A percentile compares a stretch with the other conserved stretches of the same genome.
phyloP scores from a whole-genome alignment of 371 early-diverging fungal genomes.

The Apophysomyces ossiformis region DNA sequence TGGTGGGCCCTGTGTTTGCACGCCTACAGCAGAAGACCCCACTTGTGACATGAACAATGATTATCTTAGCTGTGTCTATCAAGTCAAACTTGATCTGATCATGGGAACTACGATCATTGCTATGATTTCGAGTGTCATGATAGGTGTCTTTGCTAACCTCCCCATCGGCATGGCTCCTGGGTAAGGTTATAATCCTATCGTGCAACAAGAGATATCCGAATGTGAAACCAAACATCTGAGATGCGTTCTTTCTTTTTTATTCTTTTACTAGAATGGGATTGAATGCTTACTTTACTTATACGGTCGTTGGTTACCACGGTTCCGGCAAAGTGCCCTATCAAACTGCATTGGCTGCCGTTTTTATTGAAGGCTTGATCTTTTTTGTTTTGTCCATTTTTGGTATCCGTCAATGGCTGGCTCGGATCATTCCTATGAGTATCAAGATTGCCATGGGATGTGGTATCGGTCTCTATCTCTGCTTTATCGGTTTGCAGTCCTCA shows the following conservation, averaged over 20 bases:
- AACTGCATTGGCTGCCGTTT: constrained; percentile 78
- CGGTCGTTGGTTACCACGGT: constrained; percentile 80
- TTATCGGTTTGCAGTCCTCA: constrained; percentile 76
- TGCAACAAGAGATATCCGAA: neutral
- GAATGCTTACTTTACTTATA: constrained; percentile 83
- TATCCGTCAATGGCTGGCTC: constrained; percentile 79
- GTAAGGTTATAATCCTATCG: constrained; percentile 5
- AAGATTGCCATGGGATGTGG: constrained; percentile 79
- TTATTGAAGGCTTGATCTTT: constrained; percentile 81
- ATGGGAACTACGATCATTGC: constrained; percentile 74
- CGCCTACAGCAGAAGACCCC: constrained; percentile 45
- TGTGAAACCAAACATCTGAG: neutral
- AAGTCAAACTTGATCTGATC: constrained; percentile 70
- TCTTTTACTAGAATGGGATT: constrained; percentile 65
- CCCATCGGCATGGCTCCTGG: constrained; percentile 82
- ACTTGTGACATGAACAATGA: constrained; percentile 50
- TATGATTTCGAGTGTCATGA: constrained; percentile 65
- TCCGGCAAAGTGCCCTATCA: constrained; percentile 69
- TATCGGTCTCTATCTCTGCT: constrained; percentile 77
- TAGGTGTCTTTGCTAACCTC: constrained; percentile 76
- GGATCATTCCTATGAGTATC: constrained; percentile 72
- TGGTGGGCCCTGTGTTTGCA: constrained; percentile 78
- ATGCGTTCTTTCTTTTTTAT: neutral
- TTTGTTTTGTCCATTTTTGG: constrained; percentile 73
- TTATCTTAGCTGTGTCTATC: constrained; percentile 66